Evolutionary conservation across 352 stramenopile genomes (phyloP).

Genomic region (Sclerospora graminicola): DNA sequence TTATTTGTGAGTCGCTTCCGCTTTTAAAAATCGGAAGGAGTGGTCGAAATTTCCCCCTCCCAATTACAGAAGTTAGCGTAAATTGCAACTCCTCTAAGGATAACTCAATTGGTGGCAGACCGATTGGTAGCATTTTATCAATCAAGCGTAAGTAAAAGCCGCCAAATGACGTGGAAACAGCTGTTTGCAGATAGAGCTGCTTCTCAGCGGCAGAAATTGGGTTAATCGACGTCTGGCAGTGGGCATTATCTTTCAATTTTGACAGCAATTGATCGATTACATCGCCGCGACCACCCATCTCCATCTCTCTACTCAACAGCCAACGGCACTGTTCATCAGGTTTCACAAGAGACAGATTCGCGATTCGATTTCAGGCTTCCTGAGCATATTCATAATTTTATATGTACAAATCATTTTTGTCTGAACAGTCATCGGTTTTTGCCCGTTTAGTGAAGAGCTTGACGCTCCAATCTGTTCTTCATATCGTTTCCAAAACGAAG

Average conservation of each 20-base stretch:
- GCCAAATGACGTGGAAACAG: no score
- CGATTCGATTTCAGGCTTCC: conserved; percentile 71
- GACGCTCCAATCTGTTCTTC: conserved; percentile 58
- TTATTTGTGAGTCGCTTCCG: conserved; percentile 30
- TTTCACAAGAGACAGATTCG: conserved; percentile 64
- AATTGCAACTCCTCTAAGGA: conserved; percentile 70
- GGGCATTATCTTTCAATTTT: no score
- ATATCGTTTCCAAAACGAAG: conserved; percentile 65
- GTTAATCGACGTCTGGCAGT: conserved; percentile 14
- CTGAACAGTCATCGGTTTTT: no score
- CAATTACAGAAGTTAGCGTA: conserved; percentile 64
- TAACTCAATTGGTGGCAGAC: conserved; percentile 60
- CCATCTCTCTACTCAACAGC: no score
- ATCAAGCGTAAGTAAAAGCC: conserved; percentile 84
- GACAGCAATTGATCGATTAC: no score
- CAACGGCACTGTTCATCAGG: conserved; percentile 54
- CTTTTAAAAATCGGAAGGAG: conserved; percentile 25
- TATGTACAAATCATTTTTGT: no score
- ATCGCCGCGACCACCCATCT: no score
- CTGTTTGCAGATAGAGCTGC: no score
- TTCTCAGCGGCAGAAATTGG: no score
- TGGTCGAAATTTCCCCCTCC: conserved; percentile 30
- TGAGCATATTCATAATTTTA: conserved; percentile 82
- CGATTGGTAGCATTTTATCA: no score
- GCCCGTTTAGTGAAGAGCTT: conserved; percentile 45